A percentile compares a stretch with the other conserved stretches of the same genome.
Evolutionary conservation across 2,329 filamentous ascomycete species (phyloP).

Genomic region (Tolypocladium amazonense): DNA sequence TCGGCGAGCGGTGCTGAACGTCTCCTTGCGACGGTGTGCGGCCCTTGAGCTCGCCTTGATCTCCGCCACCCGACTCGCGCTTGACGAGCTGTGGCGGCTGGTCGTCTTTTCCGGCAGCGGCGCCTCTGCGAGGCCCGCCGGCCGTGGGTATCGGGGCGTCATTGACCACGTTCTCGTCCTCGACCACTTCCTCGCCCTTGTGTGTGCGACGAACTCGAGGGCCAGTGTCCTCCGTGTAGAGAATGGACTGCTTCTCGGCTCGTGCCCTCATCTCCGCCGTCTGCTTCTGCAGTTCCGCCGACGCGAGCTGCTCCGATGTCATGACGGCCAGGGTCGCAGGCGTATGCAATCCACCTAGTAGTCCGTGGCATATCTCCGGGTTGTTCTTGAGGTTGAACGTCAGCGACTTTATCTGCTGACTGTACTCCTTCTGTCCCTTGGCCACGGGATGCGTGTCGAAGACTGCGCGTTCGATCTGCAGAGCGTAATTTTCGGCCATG

Average conservation of each 20-base stretch:
- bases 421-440: slow-evolving; percentile 38
- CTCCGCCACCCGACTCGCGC: slow-evolving; percentile 21
- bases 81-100: slow-evolving; percentile 18
- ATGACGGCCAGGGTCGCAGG: slow-evolving; percentile 76
- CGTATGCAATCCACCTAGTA: slow-evolving; percentile 63
- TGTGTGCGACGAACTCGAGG: slow-evolving; percentile 82
- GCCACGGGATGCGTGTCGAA: slow-evolving; percentile 41
- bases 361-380: slow-evolving; percentile 59
- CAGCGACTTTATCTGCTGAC: slow-evolving; percentile 61
- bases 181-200: slow-evolving; percentile 87
- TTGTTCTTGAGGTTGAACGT: slow-evolving; percentile 87
- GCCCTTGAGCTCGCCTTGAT: slow-evolving; percentile 14
- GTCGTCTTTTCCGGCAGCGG: not conserved
- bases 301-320: slow-evolving; percentile 84
- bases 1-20: slow-evolving; percentile 40
- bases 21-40: slow-evolving; percentile 32
- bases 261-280: slow-evolving; percentile 67
- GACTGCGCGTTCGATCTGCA: slow-evolving; percentile 70
- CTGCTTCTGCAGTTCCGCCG: slow-evolving; percentile 73
- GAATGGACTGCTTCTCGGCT: slow-evolving; percentile 73
- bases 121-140: slow-evolving; percentile 8
- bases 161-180: slow-evolving; percentile 51
- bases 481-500: slow-evolving; percentile 58
- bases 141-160: slow-evolving; percentile 21
- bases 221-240: slow-evolving; percentile 59